Evolutionary conservation across 495 filamentous ascomycete species (phyloP).

Genomic region (Penicillium turbatum): DNA sequence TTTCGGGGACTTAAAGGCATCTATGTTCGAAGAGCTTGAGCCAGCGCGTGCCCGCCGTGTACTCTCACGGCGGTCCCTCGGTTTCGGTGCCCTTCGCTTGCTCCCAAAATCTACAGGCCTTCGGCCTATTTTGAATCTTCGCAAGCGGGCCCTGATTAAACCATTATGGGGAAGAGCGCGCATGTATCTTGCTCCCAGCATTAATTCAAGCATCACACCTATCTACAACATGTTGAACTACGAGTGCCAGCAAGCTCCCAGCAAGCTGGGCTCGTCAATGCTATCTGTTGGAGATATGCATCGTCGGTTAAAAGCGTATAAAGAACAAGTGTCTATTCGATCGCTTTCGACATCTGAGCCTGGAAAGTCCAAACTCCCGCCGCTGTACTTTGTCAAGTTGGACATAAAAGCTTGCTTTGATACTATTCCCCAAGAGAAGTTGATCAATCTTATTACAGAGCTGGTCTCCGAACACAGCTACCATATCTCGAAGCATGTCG

Average conservation of each 20-base stretch:
- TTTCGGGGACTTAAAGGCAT: conserved; percentile 60
- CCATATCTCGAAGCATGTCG: conserved; percentile 66
- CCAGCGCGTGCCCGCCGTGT: conserved; percentile 52
- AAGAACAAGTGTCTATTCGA: conserved; percentile 27
- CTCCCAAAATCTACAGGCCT: conserved; percentile 69
- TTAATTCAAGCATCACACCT: conserved; percentile 76
- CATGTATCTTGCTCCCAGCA: conserved; percentile 58
- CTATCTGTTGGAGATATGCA: conserved; percentile 82
- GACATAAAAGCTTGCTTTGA: conserved; percentile 94
- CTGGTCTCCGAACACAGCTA: conserved; percentile 66
- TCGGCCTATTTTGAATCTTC: conserved; percentile 83
- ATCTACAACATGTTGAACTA: conserved; percentile 71
- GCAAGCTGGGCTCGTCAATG: conserved; percentile 66
- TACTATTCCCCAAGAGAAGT: conserved; percentile 76
- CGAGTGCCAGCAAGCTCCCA: conserved; percentile 63
- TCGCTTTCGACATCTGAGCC: background rate
- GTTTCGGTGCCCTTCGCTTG: conserved; percentile 74
- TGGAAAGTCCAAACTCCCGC: conserved; percentile 9
- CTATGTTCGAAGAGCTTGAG: conserved; percentile 78
- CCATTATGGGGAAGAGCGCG: conserved; percentile 38
- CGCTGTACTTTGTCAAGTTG: conserved; percentile 81
- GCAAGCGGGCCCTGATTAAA: conserved; percentile 52
- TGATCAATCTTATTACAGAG: conserved; percentile 61
- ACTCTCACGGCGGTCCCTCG: conserved; percentile 59
- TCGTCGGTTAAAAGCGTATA: conserved; percentile 66